A percentile compares a stretch with the other conserved stretches of the same genome.
Evolutionary conservation across 352 stramenopile species (phyloP).

Genomic region (Phytopythium kandeliae): DNA sequence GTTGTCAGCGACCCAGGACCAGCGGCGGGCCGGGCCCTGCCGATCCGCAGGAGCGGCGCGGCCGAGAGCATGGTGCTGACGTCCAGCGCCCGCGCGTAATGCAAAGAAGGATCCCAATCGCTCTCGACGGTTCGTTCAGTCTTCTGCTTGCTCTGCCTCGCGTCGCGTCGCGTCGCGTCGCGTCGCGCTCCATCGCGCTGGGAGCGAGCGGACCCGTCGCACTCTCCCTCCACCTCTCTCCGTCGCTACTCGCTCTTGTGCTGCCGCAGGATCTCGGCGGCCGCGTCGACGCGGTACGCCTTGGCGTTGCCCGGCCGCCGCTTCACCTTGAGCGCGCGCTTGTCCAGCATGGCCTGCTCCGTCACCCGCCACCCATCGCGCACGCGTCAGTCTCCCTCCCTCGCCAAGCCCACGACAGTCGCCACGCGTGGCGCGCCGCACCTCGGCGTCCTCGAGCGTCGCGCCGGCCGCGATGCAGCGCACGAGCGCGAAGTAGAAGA

Average conservation of each 20-base stretch:
- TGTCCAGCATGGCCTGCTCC: conserved; percentile 82
- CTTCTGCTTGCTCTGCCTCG: no score
- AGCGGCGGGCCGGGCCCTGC: neutral
- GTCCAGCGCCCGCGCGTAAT: no score
- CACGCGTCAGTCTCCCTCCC: neutral
- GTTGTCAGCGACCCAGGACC: neutral
- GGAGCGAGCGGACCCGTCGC: no score
- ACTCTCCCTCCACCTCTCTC: no score
- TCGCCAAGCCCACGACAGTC: no score
- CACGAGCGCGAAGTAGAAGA: conserved; percentile 97
- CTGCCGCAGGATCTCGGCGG: conserved; percentile 64
- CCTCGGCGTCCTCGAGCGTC: conserved; percentile 90
- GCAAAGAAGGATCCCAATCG: no score
- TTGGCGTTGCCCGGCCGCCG: conserved; percentile 85
- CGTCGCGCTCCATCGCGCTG: no score
- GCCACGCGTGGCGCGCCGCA: conserved; percentile 5
- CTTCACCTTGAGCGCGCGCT: conserved; percentile 91
- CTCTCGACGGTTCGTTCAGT: no score
- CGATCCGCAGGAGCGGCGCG: neutral
- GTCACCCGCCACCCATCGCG: conserved; percentile 5
- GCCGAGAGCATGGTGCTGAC: no score
- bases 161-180: no score
- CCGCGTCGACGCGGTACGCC: conserved; percentile 78
- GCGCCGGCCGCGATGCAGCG: conserved; percentile 88
- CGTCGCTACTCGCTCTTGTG: conserved; percentile 26